phyloP scores from a whole-genome alignment of 768 basidiomycete genomes.

The Clavulina sp. region DNA sequence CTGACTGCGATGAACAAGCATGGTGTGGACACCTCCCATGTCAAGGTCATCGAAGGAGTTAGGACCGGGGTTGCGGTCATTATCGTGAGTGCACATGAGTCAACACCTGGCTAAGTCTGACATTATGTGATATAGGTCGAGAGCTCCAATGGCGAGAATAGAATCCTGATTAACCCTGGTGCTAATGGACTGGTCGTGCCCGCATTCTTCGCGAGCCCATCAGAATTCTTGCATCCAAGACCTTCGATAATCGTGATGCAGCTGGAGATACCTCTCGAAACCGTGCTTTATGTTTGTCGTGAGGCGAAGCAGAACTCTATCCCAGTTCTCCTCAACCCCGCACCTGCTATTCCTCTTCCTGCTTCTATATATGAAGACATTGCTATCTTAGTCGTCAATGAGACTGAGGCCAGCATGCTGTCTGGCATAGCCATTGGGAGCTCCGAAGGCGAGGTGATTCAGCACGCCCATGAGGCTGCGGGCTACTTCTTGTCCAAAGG shows the following conservation, averaged over 20 bases:
- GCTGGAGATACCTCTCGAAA: constrained; percentile 9
- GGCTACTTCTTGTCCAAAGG: constrained; percentile 6
- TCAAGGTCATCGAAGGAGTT: not conserved
- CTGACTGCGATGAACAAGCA: constrained; percentile 1
- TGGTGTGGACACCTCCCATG: constrained; percentile 2
- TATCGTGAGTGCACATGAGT: constrained; percentile 3
- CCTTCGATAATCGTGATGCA: constrained; percentile 9
- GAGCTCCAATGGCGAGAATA: constrained; percentile 6
- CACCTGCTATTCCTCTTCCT: constrained; percentile 8
- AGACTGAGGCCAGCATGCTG: constrained; percentile 7
- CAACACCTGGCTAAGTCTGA: too few species aligned
- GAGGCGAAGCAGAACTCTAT: not conserved
- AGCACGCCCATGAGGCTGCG: not conserved
- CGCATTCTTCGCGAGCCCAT: constrained; percentile 2
- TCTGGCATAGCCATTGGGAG: not conserved
- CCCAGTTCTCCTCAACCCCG: constrained; percentile 8
- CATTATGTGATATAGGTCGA: constrained; percentile 7
- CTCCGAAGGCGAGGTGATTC: not conserved
- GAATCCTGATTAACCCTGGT: constrained; percentile 8
- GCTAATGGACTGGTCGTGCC: constrained; percentile 3
- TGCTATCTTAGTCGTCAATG: constrained; percentile 8
- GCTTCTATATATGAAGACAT: constrained; percentile 4
- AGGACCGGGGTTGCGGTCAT: constrained; percentile 9
- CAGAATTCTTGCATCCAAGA: not conserved
- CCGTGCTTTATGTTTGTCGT: constrained; percentile 5